Conservation (phyloP, 2,329 filamentous ascomycete species). For the Aspergillus pseudotamarii region DNA sequence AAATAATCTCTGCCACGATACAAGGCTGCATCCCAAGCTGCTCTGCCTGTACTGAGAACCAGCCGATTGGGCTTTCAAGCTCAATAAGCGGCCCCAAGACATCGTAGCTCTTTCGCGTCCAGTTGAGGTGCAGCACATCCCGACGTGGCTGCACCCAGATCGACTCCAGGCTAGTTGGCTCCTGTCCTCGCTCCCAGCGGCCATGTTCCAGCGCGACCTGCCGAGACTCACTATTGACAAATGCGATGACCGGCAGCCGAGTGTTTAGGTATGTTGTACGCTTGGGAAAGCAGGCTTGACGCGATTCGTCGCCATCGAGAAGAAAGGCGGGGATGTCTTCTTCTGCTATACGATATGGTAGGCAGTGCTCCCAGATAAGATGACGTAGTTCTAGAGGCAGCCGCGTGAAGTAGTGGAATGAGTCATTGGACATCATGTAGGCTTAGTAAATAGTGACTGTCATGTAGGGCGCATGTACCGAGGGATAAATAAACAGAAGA, state of each 20-base stretch:
- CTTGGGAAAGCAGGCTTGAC: not conserved
- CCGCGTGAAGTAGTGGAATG: not conserved
- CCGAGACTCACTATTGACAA: not conserved
- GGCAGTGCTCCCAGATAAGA: not conserved
- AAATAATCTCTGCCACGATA: not conserved
- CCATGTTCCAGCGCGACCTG: not conserved
- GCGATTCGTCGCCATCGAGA: not conserved
- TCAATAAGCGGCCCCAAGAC: not conserved
- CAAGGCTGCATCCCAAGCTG: not conserved
- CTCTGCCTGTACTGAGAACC: too few species aligned
- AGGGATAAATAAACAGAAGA: not conserved
- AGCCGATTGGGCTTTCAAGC: not conserved
- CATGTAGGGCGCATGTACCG: not conserved
- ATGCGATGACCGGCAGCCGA: not conserved
- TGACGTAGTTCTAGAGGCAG: not conserved
- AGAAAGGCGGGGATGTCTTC: not conserved
- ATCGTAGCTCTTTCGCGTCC: not conserved
- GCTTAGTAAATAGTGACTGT: not conserved
- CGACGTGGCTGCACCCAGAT: not conserved
- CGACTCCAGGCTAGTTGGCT: not conserved
- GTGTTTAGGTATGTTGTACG: not conserved
- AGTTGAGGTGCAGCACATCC: not conserved
- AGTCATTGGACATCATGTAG: not conserved
- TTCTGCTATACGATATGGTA: not conserved
- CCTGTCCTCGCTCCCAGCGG: not conserved